Evolutionary conservation across 2,329 filamentous ascomycete genomes (phyloP).

Genomic region (Pseudonectria buxi): DNA sequence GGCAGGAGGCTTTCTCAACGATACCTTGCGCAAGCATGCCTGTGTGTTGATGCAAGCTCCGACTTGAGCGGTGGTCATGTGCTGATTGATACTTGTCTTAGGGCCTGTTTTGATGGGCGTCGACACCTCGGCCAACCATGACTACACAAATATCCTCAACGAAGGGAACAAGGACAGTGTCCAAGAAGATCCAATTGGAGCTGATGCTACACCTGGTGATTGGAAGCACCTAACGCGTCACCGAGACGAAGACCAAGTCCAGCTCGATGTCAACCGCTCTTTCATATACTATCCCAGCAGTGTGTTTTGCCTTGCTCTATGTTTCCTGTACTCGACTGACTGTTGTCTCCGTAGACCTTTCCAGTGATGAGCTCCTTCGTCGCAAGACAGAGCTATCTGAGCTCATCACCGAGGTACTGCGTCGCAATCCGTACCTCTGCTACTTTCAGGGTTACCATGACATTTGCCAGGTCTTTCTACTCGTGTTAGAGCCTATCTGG

Average conservation of each 20-base stretch:
- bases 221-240: conserved; percentile 69
- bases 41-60: conserved; percentile 53
- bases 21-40: conserved; percentile 62
- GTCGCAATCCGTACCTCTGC: conserved; percentile 73
- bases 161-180: conserved; percentile 1
- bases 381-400: conserved; percentile 72
- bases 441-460: conserved; percentile 99
- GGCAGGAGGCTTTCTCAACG: conserved; percentile 59
- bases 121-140: conserved; percentile 8
- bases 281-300: conserved; percentile 92
- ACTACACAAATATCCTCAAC: conserved; percentile 3
- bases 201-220: conserved; percentile 15
- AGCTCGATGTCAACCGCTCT: conserved; percentile 88
- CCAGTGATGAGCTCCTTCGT: conserved; percentile 58
- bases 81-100: conserved; percentile 25
- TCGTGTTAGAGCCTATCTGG: conserved; percentile 64
- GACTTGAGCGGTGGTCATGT: conserved; percentile 3
- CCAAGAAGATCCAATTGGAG: conserved; percentile 8
- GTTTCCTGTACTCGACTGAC: conserved; percentile 16
- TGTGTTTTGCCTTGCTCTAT: conserved; percentile 29
- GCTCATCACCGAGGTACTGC: conserved; percentile 74
- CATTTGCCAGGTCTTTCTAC: conserved; percentile 89
- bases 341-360: conserved; percentile 49
- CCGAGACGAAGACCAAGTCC: conserved; percentile 82
- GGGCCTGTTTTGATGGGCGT: conserved; percentile 56